Evolutionary conservation across 768 basidiomycete genomes (phyloP), one percentile per base, ranked within the genome.

Genomic region (Suillus americanus): DNA sequence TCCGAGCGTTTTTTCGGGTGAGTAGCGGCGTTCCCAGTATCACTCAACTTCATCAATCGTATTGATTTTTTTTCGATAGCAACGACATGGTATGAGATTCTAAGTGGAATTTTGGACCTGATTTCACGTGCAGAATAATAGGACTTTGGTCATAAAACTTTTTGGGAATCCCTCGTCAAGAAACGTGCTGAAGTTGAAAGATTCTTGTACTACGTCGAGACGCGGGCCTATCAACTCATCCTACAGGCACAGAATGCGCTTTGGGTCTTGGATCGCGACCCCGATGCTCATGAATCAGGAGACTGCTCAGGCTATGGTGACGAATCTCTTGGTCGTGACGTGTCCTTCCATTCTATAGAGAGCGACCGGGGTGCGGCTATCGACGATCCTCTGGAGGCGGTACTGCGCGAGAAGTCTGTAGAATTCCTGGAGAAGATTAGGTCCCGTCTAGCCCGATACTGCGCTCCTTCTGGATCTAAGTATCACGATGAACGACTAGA

Each of bases 1-100:
- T 75, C 78, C 5, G 77, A 78, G 64, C 74, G 76, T 10, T 80
- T 80, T 66, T 80, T 80, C 48, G 79, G 78, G 79, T 80, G 64
- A 43, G 77, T 71, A n/a, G n/a, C n/a, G 14, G 33, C 25, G 12
- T 30, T 18, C 13, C 28, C n/a, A 25, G 7, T 46, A 35, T 8
- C 23, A 64, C 28, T 23, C 20, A 28, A 30, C 20, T 13, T 43
- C 9, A 28, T 40, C 38, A 28, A 63, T 23, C n/a, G 18, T 16
- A n/a, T 45, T n/a, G 2, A 3, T 50, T 25, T 50, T 50, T 16
- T 1, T 28, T 18, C 20, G 46, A 60, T 56, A 73, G 70, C 5
- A 61, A 71, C 54, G 74, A 73, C 40, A 73, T 73, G 74, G 73
- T 54, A 61, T 51, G 46, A 43, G 4, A 13, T 14, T 35, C 64